Evolutionary conservation across 75 land plant genomes (phyloP), one percentile per base, ranked within the genome.

Genomic region (Pseudotsuga menziesii): DNA sequence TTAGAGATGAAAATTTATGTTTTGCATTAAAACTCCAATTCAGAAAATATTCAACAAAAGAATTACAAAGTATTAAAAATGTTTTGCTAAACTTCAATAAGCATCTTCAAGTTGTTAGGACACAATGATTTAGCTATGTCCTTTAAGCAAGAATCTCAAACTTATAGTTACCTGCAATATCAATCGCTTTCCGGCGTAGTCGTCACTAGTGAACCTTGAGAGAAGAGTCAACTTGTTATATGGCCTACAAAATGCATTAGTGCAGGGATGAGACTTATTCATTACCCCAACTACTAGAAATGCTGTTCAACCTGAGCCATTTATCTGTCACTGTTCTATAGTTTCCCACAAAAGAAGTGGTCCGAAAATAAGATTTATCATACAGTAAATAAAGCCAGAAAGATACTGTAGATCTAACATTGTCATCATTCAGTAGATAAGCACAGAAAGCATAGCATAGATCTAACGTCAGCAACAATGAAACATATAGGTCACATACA

Each of bases 181-280:
- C 41, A 80, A 12, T 64, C 79, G 79, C 32, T 62, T 64, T 39
- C 79, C 73, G 5, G 80, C 23, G 57, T 58, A 29, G 56, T 64
- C 80, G 11, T 80, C 82, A 78, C 58, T 57, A 19, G 27, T 80
- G 61, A 60, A 80, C 39, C 82, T 78, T 56, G 82, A 61, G 35
- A 78, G 77, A 17, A 80, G 58, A 29, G 80, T 57, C 73, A 66
- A 44, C 23, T 80, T 66, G 44, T 80, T 57, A 25, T 56, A 63
- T 32, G 78, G 79, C 80, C 82, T 80, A 78, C 64, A 78, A 78
- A 56, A 17, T 52, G 55, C 77, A 72, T 29, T 23, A 55, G n/a
- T 4, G 11, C 23, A 41, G 17, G 7, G 9, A 26, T 41, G 23
- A 78, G 27, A 72, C 57, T 60, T 76, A 67, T 23, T 60, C 56